Evolutionary conservation across 1,284 basidiomycete genomes (phyloP).

Genomic region (Ceraceosorus guamensis): DNA sequence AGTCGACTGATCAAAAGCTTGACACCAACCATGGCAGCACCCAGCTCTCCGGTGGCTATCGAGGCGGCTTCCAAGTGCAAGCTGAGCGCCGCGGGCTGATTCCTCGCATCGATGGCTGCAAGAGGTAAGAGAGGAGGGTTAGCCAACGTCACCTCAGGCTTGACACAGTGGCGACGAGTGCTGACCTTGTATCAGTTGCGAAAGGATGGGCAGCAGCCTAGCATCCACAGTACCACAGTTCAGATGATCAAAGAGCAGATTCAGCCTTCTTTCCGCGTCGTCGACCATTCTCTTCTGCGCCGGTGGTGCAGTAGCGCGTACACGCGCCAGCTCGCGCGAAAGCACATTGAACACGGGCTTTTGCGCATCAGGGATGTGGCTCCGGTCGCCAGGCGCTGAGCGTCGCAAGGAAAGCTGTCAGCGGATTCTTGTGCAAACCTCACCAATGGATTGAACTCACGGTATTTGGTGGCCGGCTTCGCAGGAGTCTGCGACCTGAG

Average conservation of each 20-base stretch:
- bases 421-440: neutral
- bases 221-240: constrained; percentile 72
- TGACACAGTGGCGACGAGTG: neutral
- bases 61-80: constrained; percentile 42
- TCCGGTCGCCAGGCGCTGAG: constrained; percentile 76
- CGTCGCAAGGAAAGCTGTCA: neutral
- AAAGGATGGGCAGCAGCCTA: constrained; percentile 35
- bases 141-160: constrained; percentile 10
- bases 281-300: constrained; percentile 77
- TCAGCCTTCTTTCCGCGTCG: constrained; percentile 79
- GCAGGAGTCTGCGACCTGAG: constrained; percentile 30
- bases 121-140: constrained; percentile 5
- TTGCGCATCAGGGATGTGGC: constrained; percentile 72
- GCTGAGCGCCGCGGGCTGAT: constrained; percentile 38
- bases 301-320: constrained; percentile 53
- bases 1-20: constrained; percentile 34
- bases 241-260: constrained; percentile 76
- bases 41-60: constrained; percentile 36
- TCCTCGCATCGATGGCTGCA: constrained; percentile 36
- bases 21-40: constrained; percentile 38
- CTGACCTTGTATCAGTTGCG: constrained; percentile 42
- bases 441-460: constrained; percentile 55
- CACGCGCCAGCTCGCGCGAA: constrained; percentile 24
- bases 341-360: constrained; percentile 59
- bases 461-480: constrained; percentile 61